Evolutionary conservation across 176 grass and related monocot genomes (phyloP), one percentile per base, ranked within the genome.

Genomic region (Stipa capillata): DNA sequence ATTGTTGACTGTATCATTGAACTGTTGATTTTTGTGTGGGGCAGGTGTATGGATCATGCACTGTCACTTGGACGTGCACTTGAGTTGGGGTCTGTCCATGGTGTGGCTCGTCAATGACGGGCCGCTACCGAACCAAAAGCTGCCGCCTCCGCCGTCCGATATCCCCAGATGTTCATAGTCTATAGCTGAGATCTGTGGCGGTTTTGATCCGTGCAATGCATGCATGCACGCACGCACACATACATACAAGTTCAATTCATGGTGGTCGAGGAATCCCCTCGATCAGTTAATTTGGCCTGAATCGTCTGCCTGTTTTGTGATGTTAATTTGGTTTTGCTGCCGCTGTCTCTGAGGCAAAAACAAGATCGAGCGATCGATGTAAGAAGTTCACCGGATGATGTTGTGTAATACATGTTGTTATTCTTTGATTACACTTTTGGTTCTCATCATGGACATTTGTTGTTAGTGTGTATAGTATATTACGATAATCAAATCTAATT

Each of bases 221-320:
- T n/a, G n/a, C n/a, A n/a, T n/a, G n/a, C n/a, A n/a, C n/a, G n/a
- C n/a, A n/a, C n/a, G n/a, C n/a, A n/a, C 17, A 2, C 64, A 20
- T 27, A 28, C 50, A 25, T 57, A 44, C 42, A 42, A 20, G 8
- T 6, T 71, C 65, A 3, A 48, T 40, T 60, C 36, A 11, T 40
- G 37, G 70, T 16, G 49, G 37, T 61, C 33, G 61, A 50, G 61
- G 12, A 41, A 68, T 29, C 7, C 37, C 14, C 40, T 87, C 41
- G 13, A 61, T n/a, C 27, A 20, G 37, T 72, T n/a, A n/a, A n/a
- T n/a, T 59, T 70, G 45, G 45, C 27, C 44, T 28, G 44, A 43
- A 58, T 72, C 42, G 43, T 76, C 16, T 68, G 32, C 43, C 63
- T 53, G 51, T 88, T 72, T 83, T 83, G 80, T 65, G 55, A 54